A percentile compares a stretch with the other conserved stretches of the same genome.
Conservation (phyloP, 2,329 filamentous ascomycete species). For the Pyrenophora seminiperda region DNA sequence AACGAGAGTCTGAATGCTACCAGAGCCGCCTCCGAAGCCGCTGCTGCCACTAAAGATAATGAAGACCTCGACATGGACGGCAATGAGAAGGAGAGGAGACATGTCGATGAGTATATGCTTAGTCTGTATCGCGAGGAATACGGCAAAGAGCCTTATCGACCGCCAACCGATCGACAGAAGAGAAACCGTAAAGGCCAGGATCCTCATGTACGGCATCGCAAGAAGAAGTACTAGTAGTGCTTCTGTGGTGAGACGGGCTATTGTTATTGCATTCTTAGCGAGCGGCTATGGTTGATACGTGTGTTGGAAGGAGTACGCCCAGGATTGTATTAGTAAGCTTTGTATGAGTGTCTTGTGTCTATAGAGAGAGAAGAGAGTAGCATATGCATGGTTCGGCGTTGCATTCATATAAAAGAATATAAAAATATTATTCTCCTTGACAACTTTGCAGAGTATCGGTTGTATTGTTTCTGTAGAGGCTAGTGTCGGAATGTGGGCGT, state of each 20-base stretch:
- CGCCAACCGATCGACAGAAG: constrained; percentile 42
- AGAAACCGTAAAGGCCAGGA: constrained; percentile 38
- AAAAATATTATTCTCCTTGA: not conserved
- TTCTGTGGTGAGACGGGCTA: not conserved
- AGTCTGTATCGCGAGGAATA: constrained; percentile 37
- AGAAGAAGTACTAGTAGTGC: constrained; percentile 33
- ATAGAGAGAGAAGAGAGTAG: not conserved
- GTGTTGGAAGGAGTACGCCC: not conserved
- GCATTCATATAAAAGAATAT: not conserved
- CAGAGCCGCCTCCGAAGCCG: constrained; percentile 29
- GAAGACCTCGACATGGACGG: constrained; percentile 25
- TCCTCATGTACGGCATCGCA: constrained; percentile 37
- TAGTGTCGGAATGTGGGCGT: not conserved
- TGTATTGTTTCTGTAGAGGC: not conserved
- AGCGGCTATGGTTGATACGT: not conserved
- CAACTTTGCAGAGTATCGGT: not conserved
- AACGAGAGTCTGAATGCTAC: constrained; percentile 39
- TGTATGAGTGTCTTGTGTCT: constrained; percentile 4
- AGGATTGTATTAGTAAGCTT: not conserved
- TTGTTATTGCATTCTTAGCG: not conserved
- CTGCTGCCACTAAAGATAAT: constrained; percentile 18
- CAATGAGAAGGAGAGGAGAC: constrained; percentile 25
- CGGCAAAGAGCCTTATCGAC: constrained; percentile 41
- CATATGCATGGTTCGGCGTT: constrained; percentile 8
- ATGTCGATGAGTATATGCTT: constrained; percentile 48